Evolutionary conservation across 176 grass and related monocot genomes (phyloP).

Genomic region (Cenchrus americanus): DNA sequence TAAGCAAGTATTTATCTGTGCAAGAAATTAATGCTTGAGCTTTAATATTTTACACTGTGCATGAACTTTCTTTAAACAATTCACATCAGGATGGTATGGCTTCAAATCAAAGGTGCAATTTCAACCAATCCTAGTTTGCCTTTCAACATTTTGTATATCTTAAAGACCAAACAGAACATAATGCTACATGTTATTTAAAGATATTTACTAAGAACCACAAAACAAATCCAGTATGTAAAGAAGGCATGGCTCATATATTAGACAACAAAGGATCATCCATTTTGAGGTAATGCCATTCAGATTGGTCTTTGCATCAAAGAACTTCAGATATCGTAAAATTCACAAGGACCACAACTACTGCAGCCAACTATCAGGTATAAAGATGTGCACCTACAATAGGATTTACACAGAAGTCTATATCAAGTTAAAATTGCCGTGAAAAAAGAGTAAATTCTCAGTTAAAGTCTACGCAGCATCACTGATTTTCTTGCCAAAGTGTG

Average conservation of each 20-base stretch:
- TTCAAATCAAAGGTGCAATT: background rate
- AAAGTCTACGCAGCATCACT: background rate
- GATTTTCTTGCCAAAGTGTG: background rate
- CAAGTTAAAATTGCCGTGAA: background rate
- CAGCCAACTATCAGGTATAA: background rate
- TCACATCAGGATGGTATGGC: background rate
- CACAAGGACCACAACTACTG: background rate
- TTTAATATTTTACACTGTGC: background rate
- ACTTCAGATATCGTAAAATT: background rate
- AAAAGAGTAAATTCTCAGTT: background rate
- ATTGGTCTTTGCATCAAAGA: background rate
- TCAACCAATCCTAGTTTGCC: background rate
- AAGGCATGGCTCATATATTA: too few species aligned
- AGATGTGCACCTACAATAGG: background rate
- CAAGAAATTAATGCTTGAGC: background rate
- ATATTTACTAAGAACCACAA: background rate
- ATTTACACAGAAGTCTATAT: background rate
- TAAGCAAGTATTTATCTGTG: conserved; percentile 6
- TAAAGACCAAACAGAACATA: background rate
- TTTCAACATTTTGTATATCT: background rate
- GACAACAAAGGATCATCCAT: background rate
- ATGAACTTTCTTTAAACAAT: background rate
- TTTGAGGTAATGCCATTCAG: background rate
- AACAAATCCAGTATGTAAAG: background rate
- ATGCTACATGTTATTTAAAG: background rate